Percentiles rank a stretch among this genome's conserved stretches.
phyloP scores from a whole-genome alignment of 192 early-diverging fungal genomes.

The Allomyces javanicus region DNA sequence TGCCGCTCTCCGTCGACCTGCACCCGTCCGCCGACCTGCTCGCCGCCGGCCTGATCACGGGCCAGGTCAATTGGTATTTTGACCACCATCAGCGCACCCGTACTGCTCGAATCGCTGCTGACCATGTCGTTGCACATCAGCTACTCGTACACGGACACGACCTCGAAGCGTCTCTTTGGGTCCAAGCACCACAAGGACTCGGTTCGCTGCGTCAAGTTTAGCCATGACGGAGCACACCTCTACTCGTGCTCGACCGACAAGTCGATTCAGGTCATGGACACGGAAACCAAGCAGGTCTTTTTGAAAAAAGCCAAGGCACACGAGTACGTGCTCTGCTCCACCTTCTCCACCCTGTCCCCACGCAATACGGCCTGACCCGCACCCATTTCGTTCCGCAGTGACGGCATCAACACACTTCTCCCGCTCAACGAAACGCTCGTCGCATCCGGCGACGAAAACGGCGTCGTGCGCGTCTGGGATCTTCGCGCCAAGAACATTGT shows the following conservation, averaged over 20 bases:
- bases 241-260: conserved; percentile 73
- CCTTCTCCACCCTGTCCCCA: too few relatives aligned
- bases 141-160: conserved; percentile 13
- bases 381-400: not conserved
- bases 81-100: not conserved
- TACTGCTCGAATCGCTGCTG: not conserved
- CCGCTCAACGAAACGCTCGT: conserved; percentile 53
- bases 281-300: conserved; percentile 47
- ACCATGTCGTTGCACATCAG: conserved; percentile 3
- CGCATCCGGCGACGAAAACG: conserved; percentile 84
- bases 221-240: conserved; percentile 36
- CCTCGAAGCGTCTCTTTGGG: conserved; percentile 22
- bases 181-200: conserved; percentile 59
- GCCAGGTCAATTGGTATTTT: conserved; percentile 45
- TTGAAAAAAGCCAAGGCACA: conserved; percentile 62
- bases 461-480: conserved; percentile 88
- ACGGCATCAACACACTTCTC: conserved; percentile 61
- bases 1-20: conserved; percentile 28
- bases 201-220: conserved; percentile 65
- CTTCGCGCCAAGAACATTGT: conserved; percentile 50
- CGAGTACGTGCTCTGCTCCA: conserved; percentile 27
- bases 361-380: not conserved
- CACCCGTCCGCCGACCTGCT: conserved; percentile 45
- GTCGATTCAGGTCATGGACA: conserved; percentile 58
- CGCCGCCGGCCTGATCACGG: conserved; percentile 50